A percentile compares a stretch with the other conserved stretches of the same genome.
Evolutionary conservation across 2,329 filamentous ascomycete genomes (phyloP).

Genomic region (Arthrobotrys entomopaga): DNA sequence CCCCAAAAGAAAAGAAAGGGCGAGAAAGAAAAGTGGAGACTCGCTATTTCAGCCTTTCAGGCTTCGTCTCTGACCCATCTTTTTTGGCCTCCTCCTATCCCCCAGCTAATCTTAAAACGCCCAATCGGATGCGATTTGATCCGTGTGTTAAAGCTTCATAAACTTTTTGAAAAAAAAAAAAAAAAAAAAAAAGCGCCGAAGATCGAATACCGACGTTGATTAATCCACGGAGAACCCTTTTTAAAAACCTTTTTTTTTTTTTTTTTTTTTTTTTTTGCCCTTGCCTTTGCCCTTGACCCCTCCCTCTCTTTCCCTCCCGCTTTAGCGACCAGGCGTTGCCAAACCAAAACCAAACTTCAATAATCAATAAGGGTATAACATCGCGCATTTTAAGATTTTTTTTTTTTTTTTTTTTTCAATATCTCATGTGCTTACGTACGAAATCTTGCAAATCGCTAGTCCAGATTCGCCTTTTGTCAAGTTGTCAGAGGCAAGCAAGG

Average conservation of each 20-base stretch:
- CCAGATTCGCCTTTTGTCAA: neutral
- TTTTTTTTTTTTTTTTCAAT: neutral
- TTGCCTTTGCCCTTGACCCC: neutral
- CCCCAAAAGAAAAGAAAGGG: neutral
- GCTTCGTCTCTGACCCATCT: conserved; percentile 8
- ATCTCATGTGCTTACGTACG: conserved; percentile 14
- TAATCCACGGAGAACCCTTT: neutral
- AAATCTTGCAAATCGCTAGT: neutral
- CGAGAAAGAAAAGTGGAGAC: conserved; percentile 20
- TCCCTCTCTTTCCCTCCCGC: neutral
- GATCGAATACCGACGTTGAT: conserved; percentile 6
- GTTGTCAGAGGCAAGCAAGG: conserved; percentile 3
- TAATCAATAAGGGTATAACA: conserved; percentile 9
- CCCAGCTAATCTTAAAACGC: conserved; percentile 43
- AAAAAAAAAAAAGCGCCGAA: conserved; percentile 5
- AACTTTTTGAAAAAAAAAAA: conserved; percentile 23
- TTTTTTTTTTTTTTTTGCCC: too few relatives aligned
- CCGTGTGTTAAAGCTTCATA: conserved; percentile 31
- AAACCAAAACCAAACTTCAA: neutral
- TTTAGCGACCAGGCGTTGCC: conserved; percentile 10
- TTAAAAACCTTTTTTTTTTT: too few relatives aligned
- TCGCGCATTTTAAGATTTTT: neutral
- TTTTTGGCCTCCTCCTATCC: neutral
- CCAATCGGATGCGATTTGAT: conserved; percentile 40
- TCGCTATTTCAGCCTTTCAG: conserved; percentile 16